phyloP scores from a whole-genome alignment of 192 early-diverging fungal species.

The Entomortierella chlamydospora region DNA sequence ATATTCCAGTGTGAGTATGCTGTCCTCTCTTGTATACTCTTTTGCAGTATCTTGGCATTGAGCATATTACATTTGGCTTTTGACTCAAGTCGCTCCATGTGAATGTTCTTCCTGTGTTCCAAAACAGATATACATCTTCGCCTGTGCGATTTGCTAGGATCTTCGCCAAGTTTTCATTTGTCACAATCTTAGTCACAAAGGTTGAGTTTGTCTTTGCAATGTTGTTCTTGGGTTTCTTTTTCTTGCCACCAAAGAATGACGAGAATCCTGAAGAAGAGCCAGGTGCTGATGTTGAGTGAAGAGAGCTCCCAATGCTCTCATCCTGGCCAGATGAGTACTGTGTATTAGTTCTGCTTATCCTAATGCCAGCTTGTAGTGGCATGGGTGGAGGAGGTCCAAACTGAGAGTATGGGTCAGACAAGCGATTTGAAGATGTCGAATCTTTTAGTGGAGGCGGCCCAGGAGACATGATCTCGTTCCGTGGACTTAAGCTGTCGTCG shows the following conservation, averaged over 20 bases:
- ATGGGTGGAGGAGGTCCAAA: slow-evolving; percentile 45
- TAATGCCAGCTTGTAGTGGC: slow-evolving; percentile 15
- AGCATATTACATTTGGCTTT: slow-evolving; percentile 65
- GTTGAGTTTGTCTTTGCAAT: slow-evolving; percentile 81
- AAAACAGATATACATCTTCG: slow-evolving; percentile 78
- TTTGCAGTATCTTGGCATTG: background rate
- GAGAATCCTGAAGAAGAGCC: slow-evolving; percentile 39
- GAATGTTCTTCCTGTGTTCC: slow-evolving; percentile 78
- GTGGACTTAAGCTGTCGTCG: slow-evolving; percentile 23
- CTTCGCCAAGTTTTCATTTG: slow-evolving; percentile 76
- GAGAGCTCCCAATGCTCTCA: slow-evolving; percentile 12
- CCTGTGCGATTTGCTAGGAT: slow-evolving; percentile 65
- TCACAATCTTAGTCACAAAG: slow-evolving; percentile 76
- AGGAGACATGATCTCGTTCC: slow-evolving; percentile 33
- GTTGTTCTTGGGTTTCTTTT: slow-evolving; percentile 69
- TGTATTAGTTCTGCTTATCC: slow-evolving; percentile 31
- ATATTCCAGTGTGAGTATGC: too few relatives aligned
- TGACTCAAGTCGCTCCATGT: slow-evolving; percentile 76
- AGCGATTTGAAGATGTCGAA: slow-evolving; percentile 14
- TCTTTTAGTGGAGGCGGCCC: slow-evolving; percentile 38
- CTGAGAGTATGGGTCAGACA: slow-evolving; percentile 37
- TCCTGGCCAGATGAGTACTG: slow-evolving; percentile 33
- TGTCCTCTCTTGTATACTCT: too few relatives aligned
- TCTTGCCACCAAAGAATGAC: slow-evolving; percentile 46
- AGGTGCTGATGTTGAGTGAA: slow-evolving; percentile 3